These are phyloP conservation scores for Marasmius oreades DNA, from an alignment of 1,284 basidiomycete genomes.

Conservation along the genomic window DNA sequence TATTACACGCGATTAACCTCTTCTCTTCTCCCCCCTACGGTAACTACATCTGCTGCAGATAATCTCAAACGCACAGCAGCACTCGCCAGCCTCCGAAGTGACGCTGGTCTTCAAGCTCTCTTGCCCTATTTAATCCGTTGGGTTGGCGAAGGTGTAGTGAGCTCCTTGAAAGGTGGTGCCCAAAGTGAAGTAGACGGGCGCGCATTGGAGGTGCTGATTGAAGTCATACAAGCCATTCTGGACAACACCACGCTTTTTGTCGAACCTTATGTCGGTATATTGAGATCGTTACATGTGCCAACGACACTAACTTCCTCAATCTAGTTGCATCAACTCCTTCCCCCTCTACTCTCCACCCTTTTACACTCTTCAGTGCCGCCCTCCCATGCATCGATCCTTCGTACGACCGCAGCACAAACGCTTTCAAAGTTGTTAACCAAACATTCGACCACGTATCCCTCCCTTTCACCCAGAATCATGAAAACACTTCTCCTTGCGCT, in stretches of 20 bases:
- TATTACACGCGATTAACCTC: conserved; percentile 93
- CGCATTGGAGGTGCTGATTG: conserved; percentile 74
- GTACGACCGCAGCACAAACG: conserved; percentile 76
- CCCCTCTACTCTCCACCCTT: conserved; percentile 87
- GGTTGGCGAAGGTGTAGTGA: conserved; percentile 87
- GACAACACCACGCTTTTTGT: conserved; percentile 90
- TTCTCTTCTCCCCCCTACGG: conserved; percentile 71
- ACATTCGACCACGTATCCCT: conserved; percentile 82
- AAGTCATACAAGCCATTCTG: conserved; percentile 78
- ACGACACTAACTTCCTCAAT: conserved; percentile 7
- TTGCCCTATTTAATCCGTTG: conserved; percentile 94
- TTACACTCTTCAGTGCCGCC: conserved; percentile 79
- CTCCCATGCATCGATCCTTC: conserved; percentile 57
- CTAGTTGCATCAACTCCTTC: conserved; percentile 93
- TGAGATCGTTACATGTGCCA: background rate
- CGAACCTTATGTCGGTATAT: conserved; percentile 86
- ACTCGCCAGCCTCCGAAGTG: conserved; percentile 82
- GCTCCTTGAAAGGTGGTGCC: conserved; percentile 55
- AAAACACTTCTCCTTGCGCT: conserved; percentile 90
- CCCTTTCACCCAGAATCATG: conserved; percentile 84
- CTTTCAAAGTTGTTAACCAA: conserved; percentile 76
- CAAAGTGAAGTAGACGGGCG: conserved; percentile 61
- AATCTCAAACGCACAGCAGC: conserved; percentile 78
- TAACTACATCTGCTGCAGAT: conserved; percentile 38
- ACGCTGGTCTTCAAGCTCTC: conserved; percentile 92